Evolutionary conservation across 768 basidiomycete genomes (phyloP).

Genomic region (Leucogyrophana mollusca): DNA sequence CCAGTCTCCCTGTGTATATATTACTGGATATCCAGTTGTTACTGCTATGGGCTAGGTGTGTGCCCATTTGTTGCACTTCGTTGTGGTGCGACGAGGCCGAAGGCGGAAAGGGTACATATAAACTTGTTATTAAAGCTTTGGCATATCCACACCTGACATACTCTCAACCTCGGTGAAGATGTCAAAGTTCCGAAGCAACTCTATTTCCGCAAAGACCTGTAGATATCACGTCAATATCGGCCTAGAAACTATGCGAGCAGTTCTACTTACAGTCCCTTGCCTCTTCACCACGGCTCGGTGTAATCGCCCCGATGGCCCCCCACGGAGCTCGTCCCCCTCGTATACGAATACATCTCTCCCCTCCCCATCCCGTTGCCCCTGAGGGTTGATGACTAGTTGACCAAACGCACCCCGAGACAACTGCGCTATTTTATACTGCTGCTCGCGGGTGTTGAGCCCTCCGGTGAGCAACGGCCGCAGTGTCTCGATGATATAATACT

Average conservation of each 20-base stretch:
- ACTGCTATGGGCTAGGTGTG: too few relatives aligned
- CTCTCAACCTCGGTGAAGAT: conserved; percentile 55
- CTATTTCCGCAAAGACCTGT: conserved; percentile 51
- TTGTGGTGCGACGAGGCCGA: too few relatives aligned
- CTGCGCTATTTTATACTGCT: conserved; percentile 42
- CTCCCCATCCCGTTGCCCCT: conserved; percentile 34
- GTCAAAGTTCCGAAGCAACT: conserved; percentile 62
- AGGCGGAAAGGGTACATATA: too few relatives aligned
- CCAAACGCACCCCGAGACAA: conserved; percentile 62
- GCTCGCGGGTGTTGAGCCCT: conserved; percentile 37
- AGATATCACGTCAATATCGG: conserved; percentile 1
- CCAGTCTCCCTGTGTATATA: too few relatives aligned
- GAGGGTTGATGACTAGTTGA: conserved; percentile 57
- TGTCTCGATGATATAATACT: conserved; percentile 67
- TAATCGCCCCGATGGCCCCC: conserved; percentile 54
- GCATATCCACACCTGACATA: too few relatives aligned
- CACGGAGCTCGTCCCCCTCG: conserved; percentile 69
- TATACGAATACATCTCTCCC: conserved; percentile 55
- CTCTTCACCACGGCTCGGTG: conserved; percentile 56
- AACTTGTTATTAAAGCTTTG: too few relatives aligned
- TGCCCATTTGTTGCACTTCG: too few relatives aligned
- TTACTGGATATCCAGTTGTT: too few relatives aligned
- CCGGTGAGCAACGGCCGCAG: conserved; percentile 52
- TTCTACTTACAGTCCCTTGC: conserved; percentile 48
- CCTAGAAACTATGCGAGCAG: conserved; percentile 3